Conservation (phyloP, 2,329 filamentous ascomycete genomes). For the Falciphora oryzae region DNA sequence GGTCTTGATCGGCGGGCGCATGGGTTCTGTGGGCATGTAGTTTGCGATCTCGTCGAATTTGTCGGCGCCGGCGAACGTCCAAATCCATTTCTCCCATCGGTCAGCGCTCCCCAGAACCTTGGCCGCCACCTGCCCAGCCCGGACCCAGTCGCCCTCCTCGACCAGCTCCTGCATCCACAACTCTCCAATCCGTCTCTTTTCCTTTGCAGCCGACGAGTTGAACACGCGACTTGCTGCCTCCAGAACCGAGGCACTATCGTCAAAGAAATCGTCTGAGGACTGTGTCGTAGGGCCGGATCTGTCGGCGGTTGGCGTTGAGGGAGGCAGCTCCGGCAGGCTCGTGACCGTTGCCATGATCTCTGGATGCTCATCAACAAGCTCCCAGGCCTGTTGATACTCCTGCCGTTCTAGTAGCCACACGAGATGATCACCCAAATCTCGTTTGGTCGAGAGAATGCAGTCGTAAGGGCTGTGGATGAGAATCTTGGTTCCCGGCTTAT, state of each 20-base stretch:
- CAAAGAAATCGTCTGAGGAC: constrained; percentile 61
- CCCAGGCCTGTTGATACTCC: constrained; percentile 81
- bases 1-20: constrained; percentile 72
- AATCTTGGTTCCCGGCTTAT: constrained; percentile 59
- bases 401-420: constrained; percentile 78
- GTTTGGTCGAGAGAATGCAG: constrained; percentile 84
- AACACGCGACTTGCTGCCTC: constrained; percentile 52
- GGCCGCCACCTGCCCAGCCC: constrained; percentile 74
- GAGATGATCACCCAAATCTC: constrained; percentile 80
- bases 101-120: constrained; percentile 74
- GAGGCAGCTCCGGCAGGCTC: constrained; percentile 31
- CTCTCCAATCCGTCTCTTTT: constrained; percentile 88
- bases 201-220: constrained; percentile 68
- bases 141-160: constrained; percentile 64
- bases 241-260: constrained; percentile 55
- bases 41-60: constrained; percentile 87
- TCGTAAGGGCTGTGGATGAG: constrained; percentile 97
- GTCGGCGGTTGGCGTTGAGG: constrained; percentile 35
- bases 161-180: constrained; percentile 88
- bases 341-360: constrained; percentile 53
- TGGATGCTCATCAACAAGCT: constrained; percentile 80
- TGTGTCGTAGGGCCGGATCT: constrained; percentile 27
- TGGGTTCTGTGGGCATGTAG: constrained; percentile 70
- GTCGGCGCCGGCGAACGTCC: constrained; percentile 79
- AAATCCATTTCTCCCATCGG: constrained; percentile 94